Conservation (phyloP, 2,329 filamentous ascomycete species). For the Sporothrix brasiliensis region DNA sequence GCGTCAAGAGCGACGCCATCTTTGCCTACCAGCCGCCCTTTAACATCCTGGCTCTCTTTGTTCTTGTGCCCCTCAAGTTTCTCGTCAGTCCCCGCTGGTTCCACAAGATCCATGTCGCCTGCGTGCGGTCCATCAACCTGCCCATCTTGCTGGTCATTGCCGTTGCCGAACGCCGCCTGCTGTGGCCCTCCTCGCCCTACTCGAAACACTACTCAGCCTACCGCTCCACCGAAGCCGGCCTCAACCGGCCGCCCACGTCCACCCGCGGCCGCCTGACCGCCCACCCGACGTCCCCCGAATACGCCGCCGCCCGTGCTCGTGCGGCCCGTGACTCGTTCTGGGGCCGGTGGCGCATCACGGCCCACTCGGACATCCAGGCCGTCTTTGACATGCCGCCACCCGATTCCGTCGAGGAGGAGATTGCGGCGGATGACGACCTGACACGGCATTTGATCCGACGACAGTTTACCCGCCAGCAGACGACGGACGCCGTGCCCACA, state of each 20-base stretch:
- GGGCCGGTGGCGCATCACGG: conserved; percentile 69
- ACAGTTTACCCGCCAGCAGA: conserved; percentile 56
- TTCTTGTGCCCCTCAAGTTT: conserved; percentile 77
- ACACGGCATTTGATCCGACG: conserved; percentile 61
- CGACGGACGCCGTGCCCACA: conserved; percentile 40
- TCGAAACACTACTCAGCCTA: conserved; percentile 32
- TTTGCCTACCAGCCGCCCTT: conserved; percentile 83
- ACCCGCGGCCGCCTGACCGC: neutral
- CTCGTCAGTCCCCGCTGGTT: conserved; percentile 82
- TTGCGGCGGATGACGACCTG: conserved; percentile 61
- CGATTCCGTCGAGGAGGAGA: conserved; percentile 59
- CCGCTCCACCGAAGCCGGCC: neutral
- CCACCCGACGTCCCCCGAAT: conserved; percentile 18
- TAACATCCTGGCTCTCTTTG: conserved; percentile 74
- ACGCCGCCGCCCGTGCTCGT: conserved; percentile 26
- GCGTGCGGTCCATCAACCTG: conserved; percentile 73
- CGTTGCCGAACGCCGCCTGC: conserved; percentile 67
- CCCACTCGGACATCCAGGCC: conserved; percentile 70
- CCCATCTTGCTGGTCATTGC: conserved; percentile 74
- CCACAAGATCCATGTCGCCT: conserved; percentile 83
- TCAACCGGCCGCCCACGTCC: neutral
- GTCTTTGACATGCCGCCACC: conserved; percentile 74
- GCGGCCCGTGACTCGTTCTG: conserved; percentile 55
- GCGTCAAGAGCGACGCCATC: conserved; percentile 80
- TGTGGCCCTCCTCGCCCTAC: conserved; percentile 57